These are phyloP conservation scores for Solanum rostratum DNA, from an alignment of 257 asterid species.

Conservation along the genomic window DNA sequence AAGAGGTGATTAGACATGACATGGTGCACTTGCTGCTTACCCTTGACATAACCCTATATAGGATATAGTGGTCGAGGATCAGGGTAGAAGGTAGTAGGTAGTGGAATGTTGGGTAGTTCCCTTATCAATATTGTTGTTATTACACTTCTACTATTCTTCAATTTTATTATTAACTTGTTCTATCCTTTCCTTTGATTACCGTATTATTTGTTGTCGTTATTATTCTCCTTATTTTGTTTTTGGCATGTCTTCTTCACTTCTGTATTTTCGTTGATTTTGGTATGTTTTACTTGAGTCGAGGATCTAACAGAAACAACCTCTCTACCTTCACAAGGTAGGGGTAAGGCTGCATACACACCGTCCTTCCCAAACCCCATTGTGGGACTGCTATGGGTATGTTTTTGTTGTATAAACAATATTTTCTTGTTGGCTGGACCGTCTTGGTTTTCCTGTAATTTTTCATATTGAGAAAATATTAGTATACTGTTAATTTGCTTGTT, in stretches of 20 bases:
- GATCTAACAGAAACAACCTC: background rate
- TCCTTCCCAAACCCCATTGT: background rate
- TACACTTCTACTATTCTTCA: background rate
- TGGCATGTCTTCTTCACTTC: background rate
- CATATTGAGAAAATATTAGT: background rate
- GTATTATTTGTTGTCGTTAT: background rate
- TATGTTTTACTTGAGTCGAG: background rate
- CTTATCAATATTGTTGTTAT: background rate
- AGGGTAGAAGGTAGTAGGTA: background rate
- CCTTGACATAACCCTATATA: background rate
- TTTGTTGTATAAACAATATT: background rate
- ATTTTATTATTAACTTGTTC: background rate
- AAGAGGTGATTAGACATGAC: background rate
- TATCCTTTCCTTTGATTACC: background rate
- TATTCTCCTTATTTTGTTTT: background rate
- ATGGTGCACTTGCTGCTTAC: background rate
- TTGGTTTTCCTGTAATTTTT: background rate
- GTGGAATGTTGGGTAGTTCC: background rate
- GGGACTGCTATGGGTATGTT: background rate
- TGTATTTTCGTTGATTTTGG: background rate
- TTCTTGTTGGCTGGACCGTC: background rate
- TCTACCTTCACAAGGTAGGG: background rate
- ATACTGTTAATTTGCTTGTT: background rate
- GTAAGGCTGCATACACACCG: background rate
- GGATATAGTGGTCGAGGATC: background rate